Evolutionary conservation across 257 asterid species (phyloP).

Genomic region (Jacaranda mimosifolia): DNA sequence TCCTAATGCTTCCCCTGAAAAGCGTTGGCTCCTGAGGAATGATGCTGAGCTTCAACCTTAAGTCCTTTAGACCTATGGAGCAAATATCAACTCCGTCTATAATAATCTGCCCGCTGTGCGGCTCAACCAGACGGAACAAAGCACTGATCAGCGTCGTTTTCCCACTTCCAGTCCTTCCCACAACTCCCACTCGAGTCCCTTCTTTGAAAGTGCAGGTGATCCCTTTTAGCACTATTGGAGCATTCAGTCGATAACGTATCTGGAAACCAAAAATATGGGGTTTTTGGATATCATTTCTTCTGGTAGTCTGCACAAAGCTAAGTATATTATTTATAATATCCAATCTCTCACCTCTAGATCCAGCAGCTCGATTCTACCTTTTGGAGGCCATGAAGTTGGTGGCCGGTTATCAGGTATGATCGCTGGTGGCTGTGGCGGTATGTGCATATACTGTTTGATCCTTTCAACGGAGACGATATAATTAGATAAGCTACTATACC

Average conservation of each 20-base stretch:
- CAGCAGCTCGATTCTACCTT: constrained; percentile 65
- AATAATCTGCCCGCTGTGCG: constrained; percentile 58
- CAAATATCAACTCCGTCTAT: constrained; percentile 74
- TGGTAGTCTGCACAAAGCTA: neutral
- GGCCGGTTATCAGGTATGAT: constrained; percentile 63
- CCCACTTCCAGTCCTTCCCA: constrained; percentile 94
- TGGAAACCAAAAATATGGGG: constrained; percentile 26
- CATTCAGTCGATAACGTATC: constrained; percentile 77
- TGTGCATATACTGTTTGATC: constrained; percentile 77
- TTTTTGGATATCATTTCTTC: neutral
- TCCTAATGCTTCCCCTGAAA: constrained; percentile 72
- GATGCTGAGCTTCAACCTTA: constrained; percentile 73
- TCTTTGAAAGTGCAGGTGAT: constrained; percentile 73
- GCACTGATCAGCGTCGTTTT: constrained; percentile 80
- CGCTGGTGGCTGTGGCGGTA: constrained; percentile 75
- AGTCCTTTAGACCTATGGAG: constrained; percentile 74
- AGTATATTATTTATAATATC: neutral
- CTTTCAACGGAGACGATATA: constrained; percentile 76
- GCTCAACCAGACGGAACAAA: constrained; percentile 85
- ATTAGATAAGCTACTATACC: constrained; percentile 71
- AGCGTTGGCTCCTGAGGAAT: constrained; percentile 95
- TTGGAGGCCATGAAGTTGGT: constrained; percentile 69
- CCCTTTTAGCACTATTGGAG: constrained; percentile 82
- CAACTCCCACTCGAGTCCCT: constrained; percentile 77
- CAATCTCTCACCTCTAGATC: constrained; percentile 59